These are phyloP conservation scores for Penicillium salamii DNA, from an alignment of 495 filamentous ascomycete genomes.

Conservation along the genomic window DNA sequence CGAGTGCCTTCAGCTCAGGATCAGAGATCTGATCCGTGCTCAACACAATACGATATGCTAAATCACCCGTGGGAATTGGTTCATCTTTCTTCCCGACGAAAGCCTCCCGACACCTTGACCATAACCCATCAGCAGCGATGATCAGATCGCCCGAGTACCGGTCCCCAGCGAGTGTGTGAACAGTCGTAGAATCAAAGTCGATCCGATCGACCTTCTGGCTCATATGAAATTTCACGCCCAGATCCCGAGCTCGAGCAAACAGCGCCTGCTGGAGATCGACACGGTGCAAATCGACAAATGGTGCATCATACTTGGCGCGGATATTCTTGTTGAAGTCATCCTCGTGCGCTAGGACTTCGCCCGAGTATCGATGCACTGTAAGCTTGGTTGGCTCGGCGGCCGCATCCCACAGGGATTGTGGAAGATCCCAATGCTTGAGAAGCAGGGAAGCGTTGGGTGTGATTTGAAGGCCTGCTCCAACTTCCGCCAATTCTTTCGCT, in stretches of 20 bases:
- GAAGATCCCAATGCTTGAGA: constrained; percentile 52
- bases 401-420: constrained; percentile 37
- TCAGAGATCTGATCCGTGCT: constrained; percentile 42
- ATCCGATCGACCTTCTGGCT: constrained; percentile 42
- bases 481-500: constrained; percentile 57
- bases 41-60: constrained; percentile 69
- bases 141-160: constrained; percentile 49
- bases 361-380: constrained; percentile 58
- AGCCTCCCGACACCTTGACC: constrained; percentile 47
- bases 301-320: constrained; percentile 42
- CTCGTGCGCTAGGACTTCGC: constrained; percentile 51
- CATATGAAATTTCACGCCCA: constrained; percentile 51
- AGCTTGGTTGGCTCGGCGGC: constrained; percentile 53
- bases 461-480: constrained; percentile 53
- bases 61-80: constrained; percentile 60
- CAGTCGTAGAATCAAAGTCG: constrained; percentile 30
- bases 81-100: constrained; percentile 42
- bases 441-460: constrained; percentile 57
- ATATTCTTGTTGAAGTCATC: constrained; percentile 42
- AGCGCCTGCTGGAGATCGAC: constrained; percentile 56
- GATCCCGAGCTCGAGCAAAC: constrained; percentile 46
- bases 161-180: constrained; percentile 24
- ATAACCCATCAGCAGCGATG: constrained; percentile 59
- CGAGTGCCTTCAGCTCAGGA: constrained; percentile 46
- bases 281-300: constrained; percentile 59